phyloP scores from a whole-genome alignment of 2,329 filamentous ascomycete genomes.

The Epicoccum nigrum region DNA sequence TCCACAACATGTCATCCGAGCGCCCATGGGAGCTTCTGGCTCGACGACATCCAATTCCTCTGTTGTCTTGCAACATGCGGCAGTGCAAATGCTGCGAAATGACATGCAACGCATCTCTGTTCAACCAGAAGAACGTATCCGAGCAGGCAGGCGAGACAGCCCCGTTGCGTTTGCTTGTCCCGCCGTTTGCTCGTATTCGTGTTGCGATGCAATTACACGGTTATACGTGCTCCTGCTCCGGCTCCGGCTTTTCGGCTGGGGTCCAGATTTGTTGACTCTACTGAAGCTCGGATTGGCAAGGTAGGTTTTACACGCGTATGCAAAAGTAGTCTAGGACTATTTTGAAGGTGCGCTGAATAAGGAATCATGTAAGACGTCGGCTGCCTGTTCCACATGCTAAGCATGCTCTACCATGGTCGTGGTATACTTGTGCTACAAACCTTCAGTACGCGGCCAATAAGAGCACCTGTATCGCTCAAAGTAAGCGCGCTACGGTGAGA shows the following conservation, averaged over 20 bases:
- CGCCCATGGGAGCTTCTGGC: not conserved
- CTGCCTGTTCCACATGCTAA: no score
- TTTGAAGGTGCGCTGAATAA: no score
- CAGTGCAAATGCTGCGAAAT: no score
- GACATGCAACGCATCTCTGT: not conserved
- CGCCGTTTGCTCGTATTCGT: slow-evolving; percentile 11
- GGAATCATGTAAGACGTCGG: no score
- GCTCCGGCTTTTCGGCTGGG: not conserved
- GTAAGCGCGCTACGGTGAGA: not conserved
- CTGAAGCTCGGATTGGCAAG: not conserved
- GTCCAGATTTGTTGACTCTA: slow-evolving; percentile 5
- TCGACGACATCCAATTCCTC: not conserved
- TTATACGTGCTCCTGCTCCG: no score
- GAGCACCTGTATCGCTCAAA: not conserved
- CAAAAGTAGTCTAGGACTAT: not conserved
- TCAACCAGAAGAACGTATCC: not conserved
- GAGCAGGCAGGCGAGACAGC: not conserved
- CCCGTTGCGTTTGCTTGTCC: slow-evolving; percentile 3
- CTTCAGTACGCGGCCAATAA: not conserved
- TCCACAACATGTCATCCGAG: not conserved
- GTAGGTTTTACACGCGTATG: not conserved
- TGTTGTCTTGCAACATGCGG: not conserved
- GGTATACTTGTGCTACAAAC: no score
- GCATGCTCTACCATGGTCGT: no score
- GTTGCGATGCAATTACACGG: slow-evolving; percentile 1